Conservation (phyloP, 176 grass and related monocot species). For the Bothriochloa decipiens region DNA sequence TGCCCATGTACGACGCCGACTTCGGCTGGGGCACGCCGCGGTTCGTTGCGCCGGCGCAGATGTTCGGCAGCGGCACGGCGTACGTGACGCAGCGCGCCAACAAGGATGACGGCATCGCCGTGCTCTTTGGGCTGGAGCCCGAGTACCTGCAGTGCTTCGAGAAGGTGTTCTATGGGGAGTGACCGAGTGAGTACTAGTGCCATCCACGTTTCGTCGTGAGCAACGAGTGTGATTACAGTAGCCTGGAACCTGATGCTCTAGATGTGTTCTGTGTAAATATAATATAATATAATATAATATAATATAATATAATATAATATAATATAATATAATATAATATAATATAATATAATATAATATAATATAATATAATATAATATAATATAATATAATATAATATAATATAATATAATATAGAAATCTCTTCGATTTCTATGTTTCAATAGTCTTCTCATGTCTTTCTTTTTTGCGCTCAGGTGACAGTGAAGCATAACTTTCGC, state of each 20-base stretch:
- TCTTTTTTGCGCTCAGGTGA: too few relatives aligned
- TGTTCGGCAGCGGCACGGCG: slow-evolving; percentile 62
- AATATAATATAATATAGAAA: too few relatives aligned
- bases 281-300: too few relatives aligned
- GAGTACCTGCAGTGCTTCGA: slow-evolving; percentile 54
- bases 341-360: too few relatives aligned
- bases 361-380: too few relatives aligned
- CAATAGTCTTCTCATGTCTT: too few relatives aligned
- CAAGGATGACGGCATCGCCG: slow-evolving; percentile 35
- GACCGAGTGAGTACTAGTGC: slow-evolving; percentile 6
- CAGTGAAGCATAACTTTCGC: too few relatives aligned
- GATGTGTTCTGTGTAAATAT: neutral
- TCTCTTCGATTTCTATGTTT: too few relatives aligned
- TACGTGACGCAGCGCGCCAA: slow-evolving; percentile 54
- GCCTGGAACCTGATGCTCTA: neutral
- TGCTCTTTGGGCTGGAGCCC: slow-evolving; percentile 45
- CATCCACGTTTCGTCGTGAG: neutral
- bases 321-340: too few relatives aligned
- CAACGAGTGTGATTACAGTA: neutral
- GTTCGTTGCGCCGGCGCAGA: slow-evolving; percentile 61
- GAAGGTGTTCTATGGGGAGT: slow-evolving; percentile 54
- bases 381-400: too few relatives aligned
- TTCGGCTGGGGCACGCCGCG: slow-evolving; percentile 45
- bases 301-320: too few relatives aligned
- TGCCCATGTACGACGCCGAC: slow-evolving; percentile 53